Evolutionary conservation across 176 grass and related monocot species (phyloP).

Genomic region (Aegilops sharonensis): DNA sequence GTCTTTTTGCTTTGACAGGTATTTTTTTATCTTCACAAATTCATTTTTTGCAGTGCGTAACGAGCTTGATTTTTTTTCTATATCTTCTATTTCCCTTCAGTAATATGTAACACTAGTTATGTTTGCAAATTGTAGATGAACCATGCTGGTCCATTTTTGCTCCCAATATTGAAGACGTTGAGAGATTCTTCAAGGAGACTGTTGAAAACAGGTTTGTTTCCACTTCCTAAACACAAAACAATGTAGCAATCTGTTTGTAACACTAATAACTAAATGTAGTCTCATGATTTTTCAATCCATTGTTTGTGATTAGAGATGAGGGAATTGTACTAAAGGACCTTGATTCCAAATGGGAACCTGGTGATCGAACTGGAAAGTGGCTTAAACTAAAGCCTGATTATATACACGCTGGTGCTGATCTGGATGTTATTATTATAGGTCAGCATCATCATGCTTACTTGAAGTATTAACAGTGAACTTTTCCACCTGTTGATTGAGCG

Average conservation of each 20-base stretch:
- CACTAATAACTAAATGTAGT: not conserved
- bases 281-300: constrained; percentile 16
- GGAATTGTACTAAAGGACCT: constrained; percentile 95
- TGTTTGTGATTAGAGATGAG: constrained; percentile 63
- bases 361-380: constrained; percentile 91
- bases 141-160: constrained; percentile 86
- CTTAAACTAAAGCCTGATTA: constrained; percentile 98
- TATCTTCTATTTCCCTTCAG: not conserved
- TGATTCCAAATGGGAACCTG: constrained; percentile 92
- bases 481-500: constrained; percentile 28
- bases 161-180: constrained; percentile 72
- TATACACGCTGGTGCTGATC: constrained; percentile 88
- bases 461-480: not conserved
- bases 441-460: constrained; percentile 26
- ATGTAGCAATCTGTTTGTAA: constrained; percentile 11
- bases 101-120: constrained; percentile 8
- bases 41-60: constrained; percentile 6
- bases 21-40: constrained; percentile 16
- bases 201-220: constrained; percentile 80
- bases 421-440: constrained; percentile 97
- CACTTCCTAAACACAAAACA: not conserved
- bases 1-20: not conserved
- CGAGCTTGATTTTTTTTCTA: constrained; percentile 4
- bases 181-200: constrained; percentile 93
- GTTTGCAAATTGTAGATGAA: constrained; percentile 62